Conservation (phyloP, 2,329 filamentous ascomycete species). For the Epichloe glyceriae region DNA sequence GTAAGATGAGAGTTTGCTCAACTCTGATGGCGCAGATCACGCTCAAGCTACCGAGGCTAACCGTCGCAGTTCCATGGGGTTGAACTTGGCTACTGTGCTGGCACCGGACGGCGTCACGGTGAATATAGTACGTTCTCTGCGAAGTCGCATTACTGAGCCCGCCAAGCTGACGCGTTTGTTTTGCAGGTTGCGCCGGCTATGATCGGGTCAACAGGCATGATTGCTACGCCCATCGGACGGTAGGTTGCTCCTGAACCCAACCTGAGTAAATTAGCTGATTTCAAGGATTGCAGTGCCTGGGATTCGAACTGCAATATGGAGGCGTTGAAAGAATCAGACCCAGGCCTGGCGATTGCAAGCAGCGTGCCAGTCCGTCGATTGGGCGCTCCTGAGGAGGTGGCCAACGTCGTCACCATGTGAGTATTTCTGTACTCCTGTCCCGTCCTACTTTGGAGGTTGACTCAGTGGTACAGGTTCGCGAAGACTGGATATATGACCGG, state of each 20-base stretch:
- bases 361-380: conserved; percentile 5
- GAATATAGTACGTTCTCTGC: conserved; percentile 1
- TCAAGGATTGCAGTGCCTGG: conserved; percentile 1
- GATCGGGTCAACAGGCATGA: conserved; percentile 8
- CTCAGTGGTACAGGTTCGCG: not conserved
- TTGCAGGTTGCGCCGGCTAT: conserved; percentile 6
- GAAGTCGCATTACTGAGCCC: not conserved
- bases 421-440: not conserved
- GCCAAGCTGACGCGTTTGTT: not conserved
- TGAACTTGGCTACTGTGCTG: conserved; percentile 5
- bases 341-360: conserved; percentile 5
- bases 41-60: not conserved
- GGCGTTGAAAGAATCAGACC: conserved; percentile 1
- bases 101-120: conserved; percentile 6
- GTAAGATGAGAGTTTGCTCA: not conserved
- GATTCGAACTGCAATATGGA: not conserved
- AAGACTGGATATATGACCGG: conserved; percentile 7
- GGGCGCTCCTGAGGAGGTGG: conserved; percentile 5
- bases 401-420: conserved; percentile 6
- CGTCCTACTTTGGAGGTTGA: not conserved
- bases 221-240: conserved; percentile 4
- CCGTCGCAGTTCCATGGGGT: conserved; percentile 4
- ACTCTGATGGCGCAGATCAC: not conserved
- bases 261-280: not conserved
- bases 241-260: not conserved